phyloP scores from a whole-genome alignment of 345 rosid genomes.

The Stellera chamaejasme region DNA sequence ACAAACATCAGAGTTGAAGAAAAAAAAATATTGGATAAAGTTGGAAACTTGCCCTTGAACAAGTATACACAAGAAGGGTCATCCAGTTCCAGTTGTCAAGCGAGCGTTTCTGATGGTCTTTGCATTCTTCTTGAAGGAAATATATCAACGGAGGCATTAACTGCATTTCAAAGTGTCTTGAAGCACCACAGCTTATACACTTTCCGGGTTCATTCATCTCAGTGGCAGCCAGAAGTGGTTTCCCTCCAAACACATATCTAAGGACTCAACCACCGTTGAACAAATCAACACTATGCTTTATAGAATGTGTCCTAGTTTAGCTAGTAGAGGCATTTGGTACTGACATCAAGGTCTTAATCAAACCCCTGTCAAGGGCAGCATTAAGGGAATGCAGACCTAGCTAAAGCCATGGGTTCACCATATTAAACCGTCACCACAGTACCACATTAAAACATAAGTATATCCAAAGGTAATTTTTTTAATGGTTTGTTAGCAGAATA shows the following conservation, averaged over 20 bases:
- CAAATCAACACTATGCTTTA: too few species aligned
- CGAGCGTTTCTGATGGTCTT: conserved; percentile 30
- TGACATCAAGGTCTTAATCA: too few species aligned
- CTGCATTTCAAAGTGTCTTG: conserved; percentile 80
- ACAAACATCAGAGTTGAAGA: background rate
- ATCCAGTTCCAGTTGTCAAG: conserved; percentile 87
- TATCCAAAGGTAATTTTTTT: too few species aligned
- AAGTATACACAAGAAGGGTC: conserved; percentile 68
- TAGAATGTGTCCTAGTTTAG: too few species aligned
- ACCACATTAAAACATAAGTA: too few species aligned
- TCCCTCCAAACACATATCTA: conserved; percentile 72
- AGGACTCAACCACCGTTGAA: conserved; percentile 4
- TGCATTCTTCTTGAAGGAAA: conserved; percentile 65
- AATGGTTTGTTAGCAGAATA: too few species aligned
- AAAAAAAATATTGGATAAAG: background rate
- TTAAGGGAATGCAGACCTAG: too few species aligned
- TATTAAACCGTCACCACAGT: too few species aligned
- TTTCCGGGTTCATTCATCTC: conserved; percentile 37
- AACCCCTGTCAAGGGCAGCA: too few species aligned
- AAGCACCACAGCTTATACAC: conserved; percentile 49
- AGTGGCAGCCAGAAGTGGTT: conserved; percentile 49
- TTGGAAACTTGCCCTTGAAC: conserved; percentile 49
- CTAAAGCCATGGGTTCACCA: too few species aligned
- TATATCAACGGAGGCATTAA: conserved; percentile 76
- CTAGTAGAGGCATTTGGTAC: too few species aligned